Base-by-base conservation (phyloP, 345 rosid species). In the Diplotaxis tenuifolia region DNA sequence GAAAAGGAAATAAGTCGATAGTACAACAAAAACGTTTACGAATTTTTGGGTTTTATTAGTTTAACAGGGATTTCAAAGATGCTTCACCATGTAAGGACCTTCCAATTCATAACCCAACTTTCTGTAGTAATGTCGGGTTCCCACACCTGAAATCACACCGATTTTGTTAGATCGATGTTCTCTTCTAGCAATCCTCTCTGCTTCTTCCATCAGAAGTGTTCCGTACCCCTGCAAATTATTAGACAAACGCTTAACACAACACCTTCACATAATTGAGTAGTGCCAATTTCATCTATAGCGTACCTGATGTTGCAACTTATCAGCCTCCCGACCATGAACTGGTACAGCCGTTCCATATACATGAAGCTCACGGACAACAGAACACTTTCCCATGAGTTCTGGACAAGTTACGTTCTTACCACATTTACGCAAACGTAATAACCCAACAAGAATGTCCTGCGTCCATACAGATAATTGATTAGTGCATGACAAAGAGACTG, bases 261-360 rank as follows among this genome's bases (percentile, higher is more conserved):
- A 14, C 9, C 36, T 40, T 25, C 68, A 40, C 18, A 14, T 18
- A 5, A 2, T 6, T 9, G 31, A 36, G 22, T 5, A n/a, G 23
- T 23, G 49, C 49, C 68, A 23, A 12, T 8, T 67, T 34, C 78
- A 28, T 22, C 31, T 23, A 25, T n/a, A 12, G 9, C 31, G 72
- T 83, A 89, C 99, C 97, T 92, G 99, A 82, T 96, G 99, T 78
- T 96, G 99, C 82, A 92, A 82, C 80, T 96, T 96, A 76, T 92
- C 98, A 55, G 94, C 86, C 2, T 96, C 96, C 40, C 99, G 88
- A 56, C 96, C 98, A 70, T 96, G 99, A 73, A 96, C 98, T 21
- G 99, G 99, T 73, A 96, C 99, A 61, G 99, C 98, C 64, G 99
- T 92, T 79, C 99, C 99, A 74, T 92, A 96, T n/a, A 96, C 96